Percentiles rank a stretch among this genome's conserved stretches.
Evolutionary conservation across 805 yeast species (phyloP).

Genomic region (Candida krabiensis): DNA sequence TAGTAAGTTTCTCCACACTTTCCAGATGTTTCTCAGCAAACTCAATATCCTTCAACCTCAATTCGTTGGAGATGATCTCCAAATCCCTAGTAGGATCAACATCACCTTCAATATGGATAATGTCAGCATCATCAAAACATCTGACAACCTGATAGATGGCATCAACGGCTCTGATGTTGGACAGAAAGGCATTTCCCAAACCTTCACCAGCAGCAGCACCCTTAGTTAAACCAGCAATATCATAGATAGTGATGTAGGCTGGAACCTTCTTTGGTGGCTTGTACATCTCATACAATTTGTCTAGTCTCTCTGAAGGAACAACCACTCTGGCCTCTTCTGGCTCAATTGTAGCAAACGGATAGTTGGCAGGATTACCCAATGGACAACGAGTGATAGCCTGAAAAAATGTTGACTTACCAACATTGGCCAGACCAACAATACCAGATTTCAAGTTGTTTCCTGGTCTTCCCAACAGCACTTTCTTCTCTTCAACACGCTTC

Average conservation of each 20-base stretch:
- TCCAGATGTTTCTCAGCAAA: constrained; percentile 67
- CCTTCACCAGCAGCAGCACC: constrained; percentile 98
- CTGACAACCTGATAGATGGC: constrained; percentile 97
- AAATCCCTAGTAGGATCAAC: constrained; percentile 95
- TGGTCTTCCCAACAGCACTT: constrained; percentile 39
- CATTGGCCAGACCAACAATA: constrained; percentile 92
- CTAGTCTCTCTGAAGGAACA: constrained; percentile 90
- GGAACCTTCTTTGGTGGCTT: constrained; percentile 85
- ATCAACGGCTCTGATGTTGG: constrained; percentile 96
- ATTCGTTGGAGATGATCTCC: constrained; percentile 86
- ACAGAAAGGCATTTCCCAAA: constrained; percentile 94
- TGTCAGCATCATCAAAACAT: constrained; percentile 96
- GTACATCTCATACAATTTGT: constrained; percentile 70
- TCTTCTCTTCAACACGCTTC: constrained; percentile 41
- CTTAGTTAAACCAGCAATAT: constrained; percentile 96
- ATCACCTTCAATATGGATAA: constrained; percentile 94
- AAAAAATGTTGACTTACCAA: constrained; percentile 96
- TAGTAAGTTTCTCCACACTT: constrained; percentile 54
- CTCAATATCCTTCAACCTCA: constrained; percentile 95
- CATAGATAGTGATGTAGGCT: constrained; percentile 89
- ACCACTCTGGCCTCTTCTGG: constrained; percentile 97
- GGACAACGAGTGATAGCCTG: constrained; percentile 94
- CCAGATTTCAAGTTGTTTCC: constrained; percentile 58
- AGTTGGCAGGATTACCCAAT: constrained; percentile 95
- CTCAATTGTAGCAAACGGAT: constrained; percentile 96